Base-by-base conservation (phyloP, 176 grass and related monocot genomes). In the Poa annua region DNA sequence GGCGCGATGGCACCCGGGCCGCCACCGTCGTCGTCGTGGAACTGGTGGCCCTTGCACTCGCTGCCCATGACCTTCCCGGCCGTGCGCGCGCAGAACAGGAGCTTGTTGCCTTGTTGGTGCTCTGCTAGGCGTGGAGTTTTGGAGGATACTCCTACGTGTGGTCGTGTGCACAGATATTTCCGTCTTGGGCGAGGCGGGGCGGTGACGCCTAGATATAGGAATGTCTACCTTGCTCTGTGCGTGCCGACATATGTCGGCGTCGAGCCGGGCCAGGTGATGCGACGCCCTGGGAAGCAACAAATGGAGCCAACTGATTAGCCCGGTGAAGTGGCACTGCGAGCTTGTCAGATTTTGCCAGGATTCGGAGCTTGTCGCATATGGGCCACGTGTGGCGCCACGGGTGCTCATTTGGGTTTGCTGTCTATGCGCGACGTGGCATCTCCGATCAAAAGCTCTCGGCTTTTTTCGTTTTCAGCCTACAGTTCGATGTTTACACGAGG, bases 111-210 rank as follows among this genome's bases (percentile, higher is more conserved):
- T 73, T 73, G 22, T 17, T 48, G 22, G 42, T 29, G 42, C n/a
- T 19, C 16, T 33, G 77, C 45, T 49, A 17, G 24, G 60, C 39
- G 47, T 16, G 85, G 33, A 38, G 2, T 49, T 47, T 76, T 33
- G 53, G 11, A 17, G 39, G 5, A 10, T 42, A 76, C n/a, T 60
- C 79, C 71, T 67, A 76, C 50, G 19, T 57, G n/a, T n/a, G n/a
- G n/a, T n/a, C n/a, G n/a, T n/a, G 86, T 59, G 59, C 76, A 24
- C 62, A 77, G 83, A 89, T 85, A 89, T 85, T 89, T 81, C 24
- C 29, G 41, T 9, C 16, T 32, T 10, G 17, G 10, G 3, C 44
- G 26, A 36, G 76, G 77, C 20, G n/a, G 8, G 24, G 25, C 61
- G 60, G 61, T 48, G 38, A 71, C 60, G 48, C 36, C 57, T 57